Conservation (phyloP, 345 rosid species). For the Turnera subulata region DNA sequence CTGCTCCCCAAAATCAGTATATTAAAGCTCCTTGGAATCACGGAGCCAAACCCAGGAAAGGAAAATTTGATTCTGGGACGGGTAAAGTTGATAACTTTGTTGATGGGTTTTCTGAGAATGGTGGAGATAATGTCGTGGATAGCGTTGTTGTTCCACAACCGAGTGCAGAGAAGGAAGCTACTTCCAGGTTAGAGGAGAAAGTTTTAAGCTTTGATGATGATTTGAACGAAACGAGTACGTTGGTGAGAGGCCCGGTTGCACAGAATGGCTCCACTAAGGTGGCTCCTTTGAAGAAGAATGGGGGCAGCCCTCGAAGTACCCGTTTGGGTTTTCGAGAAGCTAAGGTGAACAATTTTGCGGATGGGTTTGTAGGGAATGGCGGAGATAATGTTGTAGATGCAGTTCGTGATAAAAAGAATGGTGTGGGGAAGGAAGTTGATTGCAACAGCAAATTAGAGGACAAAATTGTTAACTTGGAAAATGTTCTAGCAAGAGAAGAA, state of each 20-base stretch:
- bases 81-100: slow-evolving; percentile 11
- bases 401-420: slow-evolving; percentile 10
- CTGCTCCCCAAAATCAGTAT: slow-evolving; percentile 17
- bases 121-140: slow-evolving; percentile 8
- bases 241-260: too few species aligned
- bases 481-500: slow-evolving; percentile 2
- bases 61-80: slow-evolving; percentile 22
- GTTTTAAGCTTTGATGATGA: neutral
- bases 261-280: too few species aligned
- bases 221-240: too few species aligned
- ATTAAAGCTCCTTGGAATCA: slow-evolving; percentile 66
- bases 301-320: too few species aligned
- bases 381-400: slow-evolving; percentile 6
- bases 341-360: neutral
- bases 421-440: slow-evolving; percentile 14
- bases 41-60: slow-evolving; percentile 25
- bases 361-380: slow-evolving; percentile 1
- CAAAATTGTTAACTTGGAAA: neutral
- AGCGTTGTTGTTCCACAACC: slow-evolving; percentile 13
- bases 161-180: slow-evolving; percentile 10
- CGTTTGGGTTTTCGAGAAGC: neutral
- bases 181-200: neutral
- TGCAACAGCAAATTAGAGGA: neutral
- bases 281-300: too few species aligned
- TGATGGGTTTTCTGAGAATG: slow-evolving; percentile 3